Conservation (phyloP, 257 asterid genomes). For the Euphrasia confusa region DNA sequence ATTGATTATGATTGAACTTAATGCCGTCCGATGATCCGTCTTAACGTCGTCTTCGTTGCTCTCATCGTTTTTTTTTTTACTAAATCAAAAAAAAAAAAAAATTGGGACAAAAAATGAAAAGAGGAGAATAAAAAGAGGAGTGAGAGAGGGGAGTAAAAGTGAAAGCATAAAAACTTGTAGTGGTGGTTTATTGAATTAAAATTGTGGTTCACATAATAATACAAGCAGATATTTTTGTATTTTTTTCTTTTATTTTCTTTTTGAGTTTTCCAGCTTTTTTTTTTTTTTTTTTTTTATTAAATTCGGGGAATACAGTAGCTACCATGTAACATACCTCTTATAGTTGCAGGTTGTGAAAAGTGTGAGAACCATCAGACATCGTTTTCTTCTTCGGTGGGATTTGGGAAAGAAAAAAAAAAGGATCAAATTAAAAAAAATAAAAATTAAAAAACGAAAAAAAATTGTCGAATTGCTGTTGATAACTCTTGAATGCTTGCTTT, state of each 20-base stretch:
- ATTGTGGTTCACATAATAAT: slow-evolving; percentile 19
- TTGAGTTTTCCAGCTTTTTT: slow-evolving; percentile 30
- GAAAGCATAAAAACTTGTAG: slow-evolving; percentile 36
- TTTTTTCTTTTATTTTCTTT: no score
- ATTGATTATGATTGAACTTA: slow-evolving; percentile 26
- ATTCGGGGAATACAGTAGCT: slow-evolving; percentile 24
- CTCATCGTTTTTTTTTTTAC: no score
- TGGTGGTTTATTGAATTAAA: slow-evolving; percentile 20
- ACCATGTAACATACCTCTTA: slow-evolving; percentile 57
- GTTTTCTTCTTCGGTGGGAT: slow-evolving; percentile 75
- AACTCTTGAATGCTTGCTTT: slow-evolving; percentile 16
- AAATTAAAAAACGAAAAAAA: background rate
- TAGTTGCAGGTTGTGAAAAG: slow-evolving; percentile 68
- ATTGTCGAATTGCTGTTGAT: background rate
- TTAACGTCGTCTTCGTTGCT: slow-evolving; percentile 1
- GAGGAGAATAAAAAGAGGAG: slow-evolving; percentile 31
- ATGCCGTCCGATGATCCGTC: no score
- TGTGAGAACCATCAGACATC: slow-evolving; percentile 62
- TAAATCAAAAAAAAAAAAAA: background rate
- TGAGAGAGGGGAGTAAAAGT: slow-evolving; percentile 35
- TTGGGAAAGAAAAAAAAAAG: slow-evolving; percentile 23
- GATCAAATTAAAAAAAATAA: background rate
- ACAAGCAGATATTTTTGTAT: slow-evolving; percentile 10
- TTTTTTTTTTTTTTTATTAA: slow-evolving; percentile 34
- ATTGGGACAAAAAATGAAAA: background rate